phyloP scores from a whole-genome alignment of 2,329 filamentous ascomycete species.

The Colletotrichum sp. region DNA sequence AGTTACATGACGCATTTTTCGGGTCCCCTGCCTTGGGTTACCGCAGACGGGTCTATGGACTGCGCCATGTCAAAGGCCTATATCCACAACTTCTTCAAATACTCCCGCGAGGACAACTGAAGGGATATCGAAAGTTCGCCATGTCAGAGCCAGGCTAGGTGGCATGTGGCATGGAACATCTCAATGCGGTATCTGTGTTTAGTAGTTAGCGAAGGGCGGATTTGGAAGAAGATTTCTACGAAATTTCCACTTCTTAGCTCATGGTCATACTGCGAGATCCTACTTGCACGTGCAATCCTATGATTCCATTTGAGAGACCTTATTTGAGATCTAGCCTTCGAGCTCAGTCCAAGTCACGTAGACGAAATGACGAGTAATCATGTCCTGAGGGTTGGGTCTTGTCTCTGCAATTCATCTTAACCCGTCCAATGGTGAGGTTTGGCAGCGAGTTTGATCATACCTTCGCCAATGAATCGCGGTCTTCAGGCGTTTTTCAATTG shows the following conservation, averaged over 20 bases:
- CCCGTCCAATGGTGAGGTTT: neutral
- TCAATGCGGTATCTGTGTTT: neutral
- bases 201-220: neutral
- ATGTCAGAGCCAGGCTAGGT: neutral
- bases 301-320: rapidly evolving
- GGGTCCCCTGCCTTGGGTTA: neutral
- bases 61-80: neutral
- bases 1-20: neutral
- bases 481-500: rapidly evolving
- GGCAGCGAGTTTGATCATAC: rapidly evolving
- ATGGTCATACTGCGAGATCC: neutral
- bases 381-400: neutral
- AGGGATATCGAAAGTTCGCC: rapidly evolving
- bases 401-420: neutral
- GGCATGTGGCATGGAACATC: neutral
- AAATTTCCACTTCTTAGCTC: neutral
- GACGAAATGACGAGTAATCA: rapidly evolving
- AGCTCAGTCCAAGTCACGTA: neutral
- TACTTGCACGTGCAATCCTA: neutral
- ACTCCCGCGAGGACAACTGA: neutral
- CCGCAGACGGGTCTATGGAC: neutral
- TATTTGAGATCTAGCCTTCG: rapidly evolving
- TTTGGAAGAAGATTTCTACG: neutral
- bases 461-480: neutral
- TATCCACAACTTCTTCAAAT: neutral